Conservation (phyloP, 2,329 filamentous ascomycete genomes). For the Botryotinia calthae region DNA sequence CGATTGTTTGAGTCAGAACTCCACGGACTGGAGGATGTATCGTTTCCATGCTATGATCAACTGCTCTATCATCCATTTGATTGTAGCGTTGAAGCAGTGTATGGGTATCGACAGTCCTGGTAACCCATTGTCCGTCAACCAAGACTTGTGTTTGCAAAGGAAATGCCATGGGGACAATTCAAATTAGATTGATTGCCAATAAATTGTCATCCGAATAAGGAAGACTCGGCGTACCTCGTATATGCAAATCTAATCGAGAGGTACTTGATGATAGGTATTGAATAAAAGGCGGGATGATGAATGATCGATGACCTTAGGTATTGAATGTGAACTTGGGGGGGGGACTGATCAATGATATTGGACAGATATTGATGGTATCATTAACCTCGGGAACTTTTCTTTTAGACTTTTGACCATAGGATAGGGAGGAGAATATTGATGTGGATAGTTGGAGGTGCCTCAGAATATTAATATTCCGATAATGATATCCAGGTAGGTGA, state of each 20-base stretch:
- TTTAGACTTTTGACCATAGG: neutral
- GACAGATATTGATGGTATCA: neutral
- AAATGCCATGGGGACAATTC: slow-evolving; percentile 33
- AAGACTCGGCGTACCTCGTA: slow-evolving; percentile 11
- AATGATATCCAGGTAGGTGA: neutral
- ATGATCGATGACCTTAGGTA: neutral
- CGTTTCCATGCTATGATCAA: slow-evolving; percentile 36
- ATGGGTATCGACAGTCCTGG: slow-evolving; percentile 42
- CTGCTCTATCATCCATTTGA: slow-evolving; percentile 37
- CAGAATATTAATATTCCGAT: neutral
- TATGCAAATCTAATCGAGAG: neutral
- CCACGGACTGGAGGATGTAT: slow-evolving; percentile 57
- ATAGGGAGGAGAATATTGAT: neutral
- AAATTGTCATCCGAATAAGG: slow-evolving; percentile 1
- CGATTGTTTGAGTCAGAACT: slow-evolving; percentile 73
- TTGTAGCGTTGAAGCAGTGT: slow-evolving; percentile 43
- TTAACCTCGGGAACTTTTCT: neutral
- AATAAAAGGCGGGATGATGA: neutral
- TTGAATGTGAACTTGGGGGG: neutral
- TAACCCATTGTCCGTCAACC: slow-evolving; percentile 40
- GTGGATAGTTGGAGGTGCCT: neutral
- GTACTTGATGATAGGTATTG: neutral
- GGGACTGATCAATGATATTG: neutral
- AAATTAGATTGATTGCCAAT: neutral
- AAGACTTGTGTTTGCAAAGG: slow-evolving; percentile 32